Evolutionary conservation across 805 yeast genomes (phyloP).

Genomic region (Vanderwaltozyma verrucispora): DNA sequence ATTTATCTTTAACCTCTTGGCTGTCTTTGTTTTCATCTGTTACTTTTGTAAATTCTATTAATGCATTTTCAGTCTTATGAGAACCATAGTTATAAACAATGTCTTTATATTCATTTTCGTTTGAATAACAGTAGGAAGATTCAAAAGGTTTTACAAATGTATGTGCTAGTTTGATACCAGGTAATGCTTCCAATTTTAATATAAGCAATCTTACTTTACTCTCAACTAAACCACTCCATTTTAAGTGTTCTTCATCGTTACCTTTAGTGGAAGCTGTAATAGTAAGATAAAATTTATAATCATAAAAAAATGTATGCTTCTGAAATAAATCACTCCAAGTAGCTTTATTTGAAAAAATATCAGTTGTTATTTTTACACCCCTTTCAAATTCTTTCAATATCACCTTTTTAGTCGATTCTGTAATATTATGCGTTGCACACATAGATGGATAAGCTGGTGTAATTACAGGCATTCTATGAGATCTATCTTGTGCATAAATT

Average conservation of each 20-base stretch:
- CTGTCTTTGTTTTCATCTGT: constrained; percentile 30
- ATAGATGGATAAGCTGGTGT: constrained; percentile 89
- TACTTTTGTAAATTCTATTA: constrained; percentile 25
- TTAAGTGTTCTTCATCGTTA: constrained; percentile 68
- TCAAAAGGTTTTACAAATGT: constrained; percentile 78
- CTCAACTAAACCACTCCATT: constrained; percentile 92
- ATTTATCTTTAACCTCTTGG: constrained; percentile 18
- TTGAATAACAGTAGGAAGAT: constrained; percentile 37
- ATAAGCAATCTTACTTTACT: constrained; percentile 75
- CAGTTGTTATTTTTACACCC: constrained; percentile 62
- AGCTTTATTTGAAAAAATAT: constrained; percentile 51
- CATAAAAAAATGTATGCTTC: constrained; percentile 72
- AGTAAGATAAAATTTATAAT: constrained; percentile 79
- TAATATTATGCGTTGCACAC: constrained; percentile 98
- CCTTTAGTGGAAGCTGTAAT: constrained; percentile 69
- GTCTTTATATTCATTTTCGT: constrained; percentile 44
- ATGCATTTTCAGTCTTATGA: constrained; percentile 36
- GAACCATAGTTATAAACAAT: constrained; percentile 58
- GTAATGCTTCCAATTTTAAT: constrained; percentile 66
- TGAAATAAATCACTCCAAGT: constrained; percentile 67
- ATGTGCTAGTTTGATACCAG: constrained; percentile 75
- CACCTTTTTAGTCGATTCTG: constrained; percentile 76
- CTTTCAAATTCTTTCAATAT: constrained; percentile 71
- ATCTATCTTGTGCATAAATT: constrained; percentile 77
- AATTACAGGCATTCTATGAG: constrained; percentile 93